phyloP scores from a whole-genome alignment of 2,329 filamentous ascomycete species.

The Talaromyces sp. region DNA sequence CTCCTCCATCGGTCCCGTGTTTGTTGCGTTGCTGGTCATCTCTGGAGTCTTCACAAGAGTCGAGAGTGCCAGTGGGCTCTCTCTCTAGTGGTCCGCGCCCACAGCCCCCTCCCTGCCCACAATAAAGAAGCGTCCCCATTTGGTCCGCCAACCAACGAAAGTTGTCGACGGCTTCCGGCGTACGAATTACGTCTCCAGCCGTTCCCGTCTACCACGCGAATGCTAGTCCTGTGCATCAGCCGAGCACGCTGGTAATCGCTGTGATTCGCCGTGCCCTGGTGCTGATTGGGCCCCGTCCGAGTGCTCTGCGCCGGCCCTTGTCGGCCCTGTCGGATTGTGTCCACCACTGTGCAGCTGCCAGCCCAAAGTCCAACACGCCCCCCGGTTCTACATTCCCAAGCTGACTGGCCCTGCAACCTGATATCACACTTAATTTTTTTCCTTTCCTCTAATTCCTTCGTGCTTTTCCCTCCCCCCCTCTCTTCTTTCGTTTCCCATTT shows the following conservation, averaged over 20 bases:
- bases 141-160: slow-evolving; percentile 12
- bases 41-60: neutral
- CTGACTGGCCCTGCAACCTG: slow-evolving; percentile 19
- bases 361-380: slow-evolving; percentile 15
- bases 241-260: slow-evolving; percentile 18
- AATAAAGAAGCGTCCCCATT: slow-evolving; percentile 11
- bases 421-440: slow-evolving; percentile 17
- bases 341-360: slow-evolving; percentile 19
- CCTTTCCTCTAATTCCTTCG: slow-evolving; percentile 16
- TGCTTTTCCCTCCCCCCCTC: slow-evolving; percentile 1
- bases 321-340: slow-evolving; percentile 19
- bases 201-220: slow-evolving; percentile 21
- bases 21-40: slow-evolving; percentile 2
- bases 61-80: slow-evolving; percentile 7
- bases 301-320: slow-evolving; percentile 16
- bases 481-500: slow-evolving; percentile 9
- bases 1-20: slow-evolving; percentile 12
- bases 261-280: slow-evolving; percentile 19
- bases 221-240: slow-evolving; percentile 20
- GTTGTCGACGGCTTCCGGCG: slow-evolving; percentile 15
- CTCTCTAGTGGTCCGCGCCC: slow-evolving; percentile 15
- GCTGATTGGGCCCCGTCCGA: slow-evolving; percentile 16
- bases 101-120: slow-evolving; percentile 7
- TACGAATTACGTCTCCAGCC: slow-evolving; percentile 20
- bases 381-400: slow-evolving; percentile 18